These are phyloP conservation scores for Fusarium miscanthi DNA, from an alignment of 2,329 filamentous ascomycete genomes.

Conservation along the genomic window DNA sequence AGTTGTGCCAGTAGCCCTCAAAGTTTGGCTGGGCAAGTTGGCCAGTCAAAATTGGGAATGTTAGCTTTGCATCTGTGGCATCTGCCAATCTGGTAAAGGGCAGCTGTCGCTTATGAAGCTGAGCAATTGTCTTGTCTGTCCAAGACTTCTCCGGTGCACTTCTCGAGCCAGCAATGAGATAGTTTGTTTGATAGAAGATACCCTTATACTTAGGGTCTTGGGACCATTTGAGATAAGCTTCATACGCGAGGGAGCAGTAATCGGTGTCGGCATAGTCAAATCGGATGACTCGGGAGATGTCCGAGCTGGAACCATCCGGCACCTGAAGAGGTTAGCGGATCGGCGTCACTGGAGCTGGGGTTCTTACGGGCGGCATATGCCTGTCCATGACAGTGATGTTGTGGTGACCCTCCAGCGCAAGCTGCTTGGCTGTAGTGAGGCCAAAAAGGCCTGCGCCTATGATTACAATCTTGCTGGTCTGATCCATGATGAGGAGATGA, in stretches of 20 bases:
- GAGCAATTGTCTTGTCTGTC: conserved; percentile 28
- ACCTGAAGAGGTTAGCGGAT: conserved; percentile 25
- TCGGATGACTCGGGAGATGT: conserved; percentile 52
- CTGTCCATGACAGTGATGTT: conserved; percentile 50
- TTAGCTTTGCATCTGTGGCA: not conserved
- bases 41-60: conserved; percentile 15
- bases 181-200: conserved; percentile 16
- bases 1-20: conserved; percentile 23
- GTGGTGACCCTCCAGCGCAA: conserved; percentile 44
- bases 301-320: conserved; percentile 49
- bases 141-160: conserved; percentile 3
- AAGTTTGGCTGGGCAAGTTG: conserved; percentile 22
- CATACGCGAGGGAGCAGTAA: conserved; percentile 66
- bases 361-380: conserved; percentile 47
- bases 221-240: conserved; percentile 30
- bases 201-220: conserved; percentile 23
- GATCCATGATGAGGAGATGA: conserved; percentile 13
- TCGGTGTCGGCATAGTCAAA: conserved; percentile 71
- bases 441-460: conserved; percentile 50
- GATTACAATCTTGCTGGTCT: conserved; percentile 38
- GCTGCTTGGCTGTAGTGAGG: conserved; percentile 44
- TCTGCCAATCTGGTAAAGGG: conserved; percentile 12
- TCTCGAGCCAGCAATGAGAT: conserved; percentile 14
- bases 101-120: conserved; percentile 10
- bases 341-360: not conserved